Evolutionary conservation across 805 yeast genomes (phyloP), one percentile per base, ranked within the genome.

Genomic region (Wickerhamomyces bisporus): DNA sequence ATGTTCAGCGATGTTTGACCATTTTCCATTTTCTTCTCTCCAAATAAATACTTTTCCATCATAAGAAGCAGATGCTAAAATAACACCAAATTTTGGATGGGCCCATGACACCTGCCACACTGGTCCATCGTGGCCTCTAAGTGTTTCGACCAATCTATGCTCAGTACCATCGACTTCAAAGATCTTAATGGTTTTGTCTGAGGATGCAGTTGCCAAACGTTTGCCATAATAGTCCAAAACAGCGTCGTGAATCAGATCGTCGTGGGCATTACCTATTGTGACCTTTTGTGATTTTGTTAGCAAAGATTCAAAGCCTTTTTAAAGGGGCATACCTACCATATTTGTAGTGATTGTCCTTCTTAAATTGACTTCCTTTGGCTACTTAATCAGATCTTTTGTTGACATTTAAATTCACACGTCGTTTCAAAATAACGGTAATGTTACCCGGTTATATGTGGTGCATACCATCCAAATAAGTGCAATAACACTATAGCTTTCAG

Each of bases 61-160:
- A 57, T 87, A 93, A 2, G 96, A 87, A 51, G 95, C 86, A 19
- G 95, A 83, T 1, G 98, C 98, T 47, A 93, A 71, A 46, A 91
- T 86, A 12, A 87, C 82, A 28, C 98, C 98, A 57, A 91, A 93
- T 61, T 91, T 91, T 24, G 98, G 98, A 60, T 93, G 98, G 3
- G 98, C 98, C 98, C 98, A 93, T 38, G 86, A 78, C 16, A 88
- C 95, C 65, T 91, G 96, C 98, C 98, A 93, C 34, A 93, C 97
- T 11, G 98, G 98, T 25, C 98, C 98, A 45, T 88, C 96, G 62
- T 93, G 98, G 27, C 95, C 97, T 34, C 76, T 71, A 46, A 93
- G 68, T 1, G 98, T 89, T 49, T 88, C 96, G 15, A 83, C 72
- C 36, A 88, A 70, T 57, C 74, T 82, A 61, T 87, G 91, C 53